phyloP scores from a whole-genome alignment of 1,284 basidiomycete genomes.

The Rhodotorula sp. region DNA sequence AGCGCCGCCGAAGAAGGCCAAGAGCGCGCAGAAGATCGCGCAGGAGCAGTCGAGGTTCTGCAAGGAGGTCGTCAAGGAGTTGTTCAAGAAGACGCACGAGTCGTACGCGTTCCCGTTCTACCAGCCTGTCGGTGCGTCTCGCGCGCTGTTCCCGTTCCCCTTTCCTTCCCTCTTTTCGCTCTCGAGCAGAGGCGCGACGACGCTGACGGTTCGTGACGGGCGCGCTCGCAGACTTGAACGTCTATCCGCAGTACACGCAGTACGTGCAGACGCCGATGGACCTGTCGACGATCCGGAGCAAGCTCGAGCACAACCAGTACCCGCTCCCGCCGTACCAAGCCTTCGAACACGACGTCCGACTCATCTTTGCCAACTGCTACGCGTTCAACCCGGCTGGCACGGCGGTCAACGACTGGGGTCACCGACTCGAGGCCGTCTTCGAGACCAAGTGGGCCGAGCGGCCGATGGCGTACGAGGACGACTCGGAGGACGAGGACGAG shows the following conservation, averaged over 20 bases:
- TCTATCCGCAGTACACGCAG: constrained; percentile 72
- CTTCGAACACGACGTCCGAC: constrained; percentile 85
- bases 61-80: constrained; percentile 68
- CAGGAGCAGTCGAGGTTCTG: constrained; percentile 84
- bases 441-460: constrained; percentile 79
- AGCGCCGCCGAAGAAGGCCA: constrained; percentile 2
- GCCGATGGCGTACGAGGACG: constrained; percentile 33
- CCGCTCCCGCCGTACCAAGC: constrained; percentile 72
- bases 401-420: constrained; percentile 77
- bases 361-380: constrained; percentile 92
- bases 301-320: constrained; percentile 75
- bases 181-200: neutral
- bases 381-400: constrained; percentile 87
- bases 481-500: constrained; percentile 38
- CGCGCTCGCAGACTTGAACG: constrained; percentile 67
- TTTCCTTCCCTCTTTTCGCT: too few species aligned
- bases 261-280: constrained; percentile 95
- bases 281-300: constrained; percentile 77
- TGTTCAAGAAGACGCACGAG: constrained; percentile 76
- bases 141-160: constrained; percentile 9
- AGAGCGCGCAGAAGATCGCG: constrained; percentile 55
- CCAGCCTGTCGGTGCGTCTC: constrained; percentile 79
- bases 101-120: constrained; percentile 80
- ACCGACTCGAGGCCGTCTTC: constrained; percentile 77
- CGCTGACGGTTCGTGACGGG: constrained; percentile 1